Evolutionary conservation across 306 rosid genomes (phyloP), one percentile per base, ranked within the genome.

Genomic region (Rosa rugosa): DNA sequence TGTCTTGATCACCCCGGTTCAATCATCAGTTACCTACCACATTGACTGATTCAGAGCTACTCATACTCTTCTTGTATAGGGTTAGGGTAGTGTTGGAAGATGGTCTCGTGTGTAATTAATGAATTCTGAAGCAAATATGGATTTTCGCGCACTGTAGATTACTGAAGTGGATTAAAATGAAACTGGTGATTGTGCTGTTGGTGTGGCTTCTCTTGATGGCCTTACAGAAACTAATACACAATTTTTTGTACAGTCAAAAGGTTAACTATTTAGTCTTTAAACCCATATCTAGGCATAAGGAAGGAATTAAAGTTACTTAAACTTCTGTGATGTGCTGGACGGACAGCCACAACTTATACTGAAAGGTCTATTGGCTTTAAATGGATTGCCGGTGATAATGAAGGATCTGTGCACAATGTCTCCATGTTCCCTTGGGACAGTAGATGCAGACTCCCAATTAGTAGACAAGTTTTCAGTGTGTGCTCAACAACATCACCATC

Each of bases 221-320:
- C 86, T 78, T 81, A n/a, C 77, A 78, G 77, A 82, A 80, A 44
- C 77, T 70, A 45, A 81, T 81, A 88, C 81, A 81, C 89, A 77
- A 81, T 81, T 83, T 82, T 84, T 87, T 88, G 93, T 88, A 90
- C 87, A 84, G 90, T 81, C 53, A 5, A 81, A 83, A 88, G 46
- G 8, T 60, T 80, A 5, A 76, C 82, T 73, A 41, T 63, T 71
- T 80, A 82, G 79, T 79, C 76, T 70, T 72, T 42, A 38, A 57
- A 82, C 75, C 68, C 50, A 50, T 44, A 22, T 59, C 64, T 59
- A 77, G 73, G 65, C 46, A 40, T 60, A 82, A 63, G 44, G 13
- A 82, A 69, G 44, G 22, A 45, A 75, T n/a, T 31, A 47, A 47
- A 71, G 11, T 27, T 31, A 2, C 36, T 31, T 2, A 31, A 31